Evolutionary conservation across 768 basidiomycete genomes (phyloP).

Genomic region (Antrodiella citrinella): DNA sequence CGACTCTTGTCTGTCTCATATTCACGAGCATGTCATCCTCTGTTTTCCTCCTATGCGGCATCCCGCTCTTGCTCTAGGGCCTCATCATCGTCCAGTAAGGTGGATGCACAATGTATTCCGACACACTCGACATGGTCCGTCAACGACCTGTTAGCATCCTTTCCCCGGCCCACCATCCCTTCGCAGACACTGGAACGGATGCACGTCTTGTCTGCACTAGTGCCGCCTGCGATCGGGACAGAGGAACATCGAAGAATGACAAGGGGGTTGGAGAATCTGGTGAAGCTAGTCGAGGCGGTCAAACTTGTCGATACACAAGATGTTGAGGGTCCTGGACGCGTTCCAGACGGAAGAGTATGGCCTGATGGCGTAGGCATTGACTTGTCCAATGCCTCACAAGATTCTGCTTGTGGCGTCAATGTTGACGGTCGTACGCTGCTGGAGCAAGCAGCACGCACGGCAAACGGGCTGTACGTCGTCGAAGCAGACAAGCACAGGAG

Average conservation of each 20-base stretch:
- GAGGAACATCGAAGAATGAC: slow-evolving; percentile 43
- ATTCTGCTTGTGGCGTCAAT: slow-evolving; percentile 11
- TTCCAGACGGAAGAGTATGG: slow-evolving; percentile 9
- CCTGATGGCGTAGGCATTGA: slow-evolving; percentile 9
- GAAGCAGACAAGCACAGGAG: slow-evolving; percentile 29
- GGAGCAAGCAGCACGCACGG: slow-evolving; percentile 40
- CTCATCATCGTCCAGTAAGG: slow-evolving; percentile 13
- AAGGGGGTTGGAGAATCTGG: slow-evolving; percentile 57
- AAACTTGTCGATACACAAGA: slow-evolving; percentile 43
- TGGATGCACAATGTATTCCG: slow-evolving; percentile 61
- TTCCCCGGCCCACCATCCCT: slow-evolving; percentile 58
- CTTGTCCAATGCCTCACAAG: neutral
- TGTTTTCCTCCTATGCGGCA: too few species aligned
- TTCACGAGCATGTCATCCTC: too few species aligned
- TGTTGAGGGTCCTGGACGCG: neutral
- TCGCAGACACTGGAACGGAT: slow-evolving; percentile 51
- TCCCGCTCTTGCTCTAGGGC: too few species aligned
- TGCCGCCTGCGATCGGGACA: slow-evolving; percentile 54
- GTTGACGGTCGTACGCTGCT: slow-evolving; percentile 39
- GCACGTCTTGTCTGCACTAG: slow-evolving; percentile 65
- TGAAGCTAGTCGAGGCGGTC: slow-evolving; percentile 76
- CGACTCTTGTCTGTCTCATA: too few species aligned
- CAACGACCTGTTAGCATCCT: slow-evolving; percentile 65
- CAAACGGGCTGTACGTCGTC: slow-evolving; percentile 54
- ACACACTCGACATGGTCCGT: slow-evolving; percentile 73